These are phyloP conservation scores for Leishmania aethiopica DNA, from an alignment of 208 protist species.

Conservation along the genomic window DNA sequence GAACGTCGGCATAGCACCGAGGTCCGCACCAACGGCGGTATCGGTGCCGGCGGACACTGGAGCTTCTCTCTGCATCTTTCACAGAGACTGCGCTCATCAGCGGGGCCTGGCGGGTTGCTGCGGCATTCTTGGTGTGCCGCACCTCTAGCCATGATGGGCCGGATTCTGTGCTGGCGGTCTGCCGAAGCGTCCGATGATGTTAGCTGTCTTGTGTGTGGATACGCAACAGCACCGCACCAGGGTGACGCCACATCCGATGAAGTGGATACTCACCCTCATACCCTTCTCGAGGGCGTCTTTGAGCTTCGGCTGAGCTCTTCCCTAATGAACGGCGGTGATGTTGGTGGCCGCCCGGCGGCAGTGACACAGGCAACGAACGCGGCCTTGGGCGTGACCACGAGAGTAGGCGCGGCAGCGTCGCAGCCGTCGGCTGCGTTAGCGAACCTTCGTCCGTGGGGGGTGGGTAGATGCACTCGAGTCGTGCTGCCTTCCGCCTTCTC, in stretches of 20 bases:
- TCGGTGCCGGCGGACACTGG: conserved; percentile 5
- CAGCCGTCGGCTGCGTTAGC: not conserved
- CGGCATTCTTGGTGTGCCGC: not conserved
- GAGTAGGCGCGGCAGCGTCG: not conserved
- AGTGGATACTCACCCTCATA: not conserved
- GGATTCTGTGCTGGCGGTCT: conserved; percentile 13
- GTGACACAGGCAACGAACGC: not conserved
- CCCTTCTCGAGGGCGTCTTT: conserved; percentile 19
- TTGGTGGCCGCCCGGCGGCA: not conserved
- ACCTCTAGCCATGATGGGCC: not conserved
- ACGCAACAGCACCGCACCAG: not conserved
- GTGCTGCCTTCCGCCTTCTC: conserved; percentile 11
- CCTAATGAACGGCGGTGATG: not conserved
- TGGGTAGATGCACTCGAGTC: not conserved
- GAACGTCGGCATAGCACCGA: not conserved
- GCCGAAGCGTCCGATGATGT: not conserved
- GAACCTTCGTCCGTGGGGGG: not conserved
- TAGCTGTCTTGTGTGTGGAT: conserved; percentile 10
- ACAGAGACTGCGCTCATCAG: conserved; percentile 10
- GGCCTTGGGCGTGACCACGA: not conserved
- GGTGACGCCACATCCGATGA: not conserved
- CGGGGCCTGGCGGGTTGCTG: not conserved
- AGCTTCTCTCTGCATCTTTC: conserved; percentile 18
- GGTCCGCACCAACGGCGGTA: not conserved
- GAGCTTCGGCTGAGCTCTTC: not conserved